Percentiles rank a stretch among this genome's conserved stretches.
These are phyloP conservation scores for Lactarius indigo DNA, from an alignment of 768 basidiomycete genomes.

Conservation along the genomic window DNA sequence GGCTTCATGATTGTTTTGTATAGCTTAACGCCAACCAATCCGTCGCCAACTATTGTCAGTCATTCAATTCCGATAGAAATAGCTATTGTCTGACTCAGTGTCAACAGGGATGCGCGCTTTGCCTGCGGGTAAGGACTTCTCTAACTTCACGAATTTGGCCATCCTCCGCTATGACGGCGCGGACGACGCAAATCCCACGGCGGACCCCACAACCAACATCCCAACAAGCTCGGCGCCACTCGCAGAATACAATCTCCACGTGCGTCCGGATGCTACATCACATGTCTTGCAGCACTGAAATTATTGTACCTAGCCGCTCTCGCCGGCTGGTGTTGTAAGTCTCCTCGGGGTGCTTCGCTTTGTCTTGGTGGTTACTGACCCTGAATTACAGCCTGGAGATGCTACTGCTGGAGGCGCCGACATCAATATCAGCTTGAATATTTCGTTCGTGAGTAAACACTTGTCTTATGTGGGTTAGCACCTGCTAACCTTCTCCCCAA, in stretches of 20 bases:
- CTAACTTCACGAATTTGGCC: conserved; percentile 20
- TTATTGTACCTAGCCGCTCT: conserved; percentile 7
- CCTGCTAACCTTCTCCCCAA: neutral
- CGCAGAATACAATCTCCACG: conserved; percentile 16
- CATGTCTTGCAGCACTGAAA: neutral
- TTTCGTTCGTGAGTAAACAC: conserved; percentile 25
- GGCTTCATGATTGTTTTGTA: neutral
- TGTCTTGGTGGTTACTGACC: neutral
- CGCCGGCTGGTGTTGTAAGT: conserved; percentile 11
- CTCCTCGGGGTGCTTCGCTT: neutral
- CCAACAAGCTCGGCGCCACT: conserved; percentile 12
- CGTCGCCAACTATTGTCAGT: conserved; percentile 16
- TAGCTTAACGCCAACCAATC: conserved; percentile 17
- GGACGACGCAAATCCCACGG: conserved; percentile 16
- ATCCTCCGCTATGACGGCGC: conserved; percentile 28
- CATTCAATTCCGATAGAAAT: neutral
- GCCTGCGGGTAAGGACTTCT: neutral
- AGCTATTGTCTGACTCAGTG: neutral
- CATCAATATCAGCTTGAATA: conserved; percentile 24
- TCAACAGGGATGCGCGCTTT: conserved; percentile 16
- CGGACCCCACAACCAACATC: conserved; percentile 6
- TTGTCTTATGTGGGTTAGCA: neutral
- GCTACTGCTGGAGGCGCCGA: conserved; percentile 24
- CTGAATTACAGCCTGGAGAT: conserved; percentile 17
- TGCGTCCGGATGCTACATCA: neutral